Conservation (phyloP, 345 rosid species). For the Citrus inodora region DNA sequence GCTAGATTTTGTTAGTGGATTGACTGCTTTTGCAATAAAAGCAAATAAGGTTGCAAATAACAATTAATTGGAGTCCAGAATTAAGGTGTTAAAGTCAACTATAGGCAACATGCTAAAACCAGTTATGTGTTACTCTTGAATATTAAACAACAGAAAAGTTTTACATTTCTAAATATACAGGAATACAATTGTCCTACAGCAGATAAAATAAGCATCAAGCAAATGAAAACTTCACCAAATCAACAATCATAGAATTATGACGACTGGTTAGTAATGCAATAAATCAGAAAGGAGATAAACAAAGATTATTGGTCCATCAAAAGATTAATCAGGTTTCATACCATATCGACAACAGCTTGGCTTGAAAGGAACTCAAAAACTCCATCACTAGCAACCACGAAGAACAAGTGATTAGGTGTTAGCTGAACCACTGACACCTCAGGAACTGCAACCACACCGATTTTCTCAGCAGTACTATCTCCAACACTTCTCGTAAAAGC, state of each 20-base stretch:
- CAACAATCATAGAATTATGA: neutral
- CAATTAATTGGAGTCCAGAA: neutral
- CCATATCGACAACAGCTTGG: constrained; percentile 87
- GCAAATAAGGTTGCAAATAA: neutral
- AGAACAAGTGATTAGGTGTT: constrained; percentile 66
- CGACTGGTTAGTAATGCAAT: neutral
- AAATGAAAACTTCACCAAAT: constrained; percentile 7
- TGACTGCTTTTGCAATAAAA: neutral
- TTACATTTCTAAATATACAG: neutral
- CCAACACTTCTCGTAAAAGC: constrained; percentile 96
- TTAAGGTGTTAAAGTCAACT: neutral
- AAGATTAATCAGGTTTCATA: constrained; percentile 21
- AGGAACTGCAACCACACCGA: constrained; percentile 82
- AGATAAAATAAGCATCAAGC: neutral
- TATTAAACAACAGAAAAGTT: neutral
- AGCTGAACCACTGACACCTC: constrained; percentile 69
- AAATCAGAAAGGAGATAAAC: neutral
- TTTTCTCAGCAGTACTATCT: constrained; percentile 77
- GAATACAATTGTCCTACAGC: neutral
- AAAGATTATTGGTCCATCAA: neutral
- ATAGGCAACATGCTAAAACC: neutral
- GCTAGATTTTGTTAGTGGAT: neutral
- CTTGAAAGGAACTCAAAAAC: constrained; percentile 94
- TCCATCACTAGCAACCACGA: constrained; percentile 95
- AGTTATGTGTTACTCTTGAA: neutral